These are phyloP conservation scores for Suillus plorans DNA, from an alignment of 768 basidiomycete genomes.

Conservation along the genomic window DNA sequence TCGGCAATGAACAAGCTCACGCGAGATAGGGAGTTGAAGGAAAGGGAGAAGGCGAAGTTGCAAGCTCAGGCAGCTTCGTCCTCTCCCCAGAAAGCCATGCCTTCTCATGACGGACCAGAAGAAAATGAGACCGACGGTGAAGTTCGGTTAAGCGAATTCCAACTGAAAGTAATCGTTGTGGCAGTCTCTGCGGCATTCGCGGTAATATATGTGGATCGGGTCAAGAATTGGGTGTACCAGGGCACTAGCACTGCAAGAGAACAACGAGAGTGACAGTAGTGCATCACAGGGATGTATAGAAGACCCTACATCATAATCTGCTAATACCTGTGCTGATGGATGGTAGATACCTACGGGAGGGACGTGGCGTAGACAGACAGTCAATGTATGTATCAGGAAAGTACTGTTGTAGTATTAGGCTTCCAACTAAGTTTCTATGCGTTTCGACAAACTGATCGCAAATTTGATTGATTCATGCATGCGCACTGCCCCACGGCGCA, in stretches of 20 bases:
- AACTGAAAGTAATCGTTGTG: background rate
- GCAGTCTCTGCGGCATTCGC: background rate
- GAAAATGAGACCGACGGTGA: background rate
- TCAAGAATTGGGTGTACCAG: background rate
- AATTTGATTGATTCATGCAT: background rate
- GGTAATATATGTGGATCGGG: background rate
- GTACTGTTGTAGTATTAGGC: background rate
- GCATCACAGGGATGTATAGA: background rate
- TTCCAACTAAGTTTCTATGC: background rate
- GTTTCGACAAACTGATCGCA: background rate
- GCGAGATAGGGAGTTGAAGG: background rate
- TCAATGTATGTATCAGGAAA: background rate
- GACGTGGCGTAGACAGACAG: background rate
- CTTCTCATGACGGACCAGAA: background rate
- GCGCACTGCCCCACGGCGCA: slow-evolving; percentile 6
- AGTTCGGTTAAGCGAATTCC: no score
- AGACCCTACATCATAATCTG: background rate
- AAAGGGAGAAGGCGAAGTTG: background rate
- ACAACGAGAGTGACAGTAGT: background rate
- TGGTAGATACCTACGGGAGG: background rate
- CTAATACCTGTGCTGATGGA: background rate
- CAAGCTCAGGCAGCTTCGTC: background rate
- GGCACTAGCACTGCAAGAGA: background rate
- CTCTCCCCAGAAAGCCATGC: background rate
- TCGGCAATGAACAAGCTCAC: background rate